phyloP scores from a whole-genome alignment of 345 rosid genomes.

The Cardamine resedifolia region DNA sequence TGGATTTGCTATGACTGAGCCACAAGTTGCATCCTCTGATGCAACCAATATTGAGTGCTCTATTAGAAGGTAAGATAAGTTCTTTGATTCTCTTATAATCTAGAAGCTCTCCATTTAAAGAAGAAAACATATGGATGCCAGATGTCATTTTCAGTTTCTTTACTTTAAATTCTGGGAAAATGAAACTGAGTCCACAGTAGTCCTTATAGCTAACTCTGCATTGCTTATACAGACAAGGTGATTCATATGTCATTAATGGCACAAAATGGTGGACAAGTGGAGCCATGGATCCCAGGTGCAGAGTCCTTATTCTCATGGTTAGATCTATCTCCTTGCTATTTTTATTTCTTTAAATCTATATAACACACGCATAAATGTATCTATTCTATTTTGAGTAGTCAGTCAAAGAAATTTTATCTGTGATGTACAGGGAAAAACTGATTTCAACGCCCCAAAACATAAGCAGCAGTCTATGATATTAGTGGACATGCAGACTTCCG shows the following conservation, averaged over 20 bases:
- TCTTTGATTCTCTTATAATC: not conserved
- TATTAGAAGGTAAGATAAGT: conserved; percentile 57
- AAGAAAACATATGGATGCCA: not conserved
- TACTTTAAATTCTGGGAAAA: not conserved
- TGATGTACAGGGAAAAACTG: conserved; percentile 80
- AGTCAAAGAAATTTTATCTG: not conserved
- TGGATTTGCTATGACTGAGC: conserved; percentile 99
- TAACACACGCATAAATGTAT: not conserved
- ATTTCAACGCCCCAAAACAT: conserved; percentile 74
- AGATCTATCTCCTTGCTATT: conserved; percentile 39
- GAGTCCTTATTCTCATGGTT: conserved; percentile 92
- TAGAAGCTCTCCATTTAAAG: not conserved
- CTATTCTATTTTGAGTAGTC: not conserved
- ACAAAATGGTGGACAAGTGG: conserved; percentile 99
- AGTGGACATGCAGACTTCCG: conserved; percentile 78
- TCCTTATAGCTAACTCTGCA: conserved; percentile 12
- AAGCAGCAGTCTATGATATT: conserved; percentile 97
- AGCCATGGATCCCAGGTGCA: conserved; percentile 99
- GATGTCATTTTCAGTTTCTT: conserved; percentile 1
- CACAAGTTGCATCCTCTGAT: conserved; percentile 98
- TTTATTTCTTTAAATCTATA: not conserved
- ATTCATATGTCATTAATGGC: conserved; percentile 81
- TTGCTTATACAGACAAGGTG: conserved; percentile 62
- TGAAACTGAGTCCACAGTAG: not conserved
- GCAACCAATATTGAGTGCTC: conserved; percentile 98